phyloP scores from a whole-genome alignment of 2,329 filamentous ascomycete species.

The Exophiala oligosperma region DNA sequence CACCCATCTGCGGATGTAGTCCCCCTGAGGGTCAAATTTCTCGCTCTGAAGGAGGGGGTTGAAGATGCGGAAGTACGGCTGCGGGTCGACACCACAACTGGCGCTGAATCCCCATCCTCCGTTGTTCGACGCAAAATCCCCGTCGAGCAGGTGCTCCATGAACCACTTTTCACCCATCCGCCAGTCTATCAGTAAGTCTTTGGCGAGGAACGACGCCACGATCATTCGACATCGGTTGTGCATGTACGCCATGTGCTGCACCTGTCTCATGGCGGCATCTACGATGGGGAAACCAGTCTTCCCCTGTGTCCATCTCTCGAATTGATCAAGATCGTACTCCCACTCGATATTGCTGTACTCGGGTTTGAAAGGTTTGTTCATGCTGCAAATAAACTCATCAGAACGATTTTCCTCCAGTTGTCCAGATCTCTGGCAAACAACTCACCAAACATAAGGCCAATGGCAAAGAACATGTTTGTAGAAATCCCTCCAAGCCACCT shows the following conservation, averaged over 20 bases:
- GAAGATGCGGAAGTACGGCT: constrained; percentile 90
- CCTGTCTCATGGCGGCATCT: constrained; percentile 82
- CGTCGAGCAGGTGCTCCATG: constrained; percentile 77
- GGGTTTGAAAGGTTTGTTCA: constrained; percentile 78
- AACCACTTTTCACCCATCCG: constrained; percentile 78
- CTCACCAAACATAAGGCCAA: constrained; percentile 69
- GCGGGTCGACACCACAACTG: constrained; percentile 74
- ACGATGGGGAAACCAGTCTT: constrained; percentile 79
- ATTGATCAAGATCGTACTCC: constrained; percentile 71
- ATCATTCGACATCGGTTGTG: constrained; percentile 86
- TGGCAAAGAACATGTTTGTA: constrained; percentile 82
- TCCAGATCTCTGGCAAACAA: neutral
- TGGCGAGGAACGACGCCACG: constrained; percentile 75
- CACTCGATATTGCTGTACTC: constrained; percentile 80
- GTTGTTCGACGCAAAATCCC: constrained; percentile 78
- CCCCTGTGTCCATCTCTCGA: constrained; percentile 72
- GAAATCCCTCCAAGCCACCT: constrained; percentile 85
- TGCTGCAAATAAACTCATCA: constrained; percentile 41
- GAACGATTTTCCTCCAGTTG: neutral
- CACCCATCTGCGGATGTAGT: constrained; percentile 81
- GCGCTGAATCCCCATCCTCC: constrained; percentile 68
- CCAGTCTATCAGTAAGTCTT: constrained; percentile 82
- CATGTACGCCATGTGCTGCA: constrained; percentile 70
- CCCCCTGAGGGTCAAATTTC: constrained; percentile 76
- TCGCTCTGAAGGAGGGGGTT: constrained; percentile 83